Evolutionary conservation across 805 yeast species (phyloP).

Genomic region (Saturnispora ahearnii): DNA sequence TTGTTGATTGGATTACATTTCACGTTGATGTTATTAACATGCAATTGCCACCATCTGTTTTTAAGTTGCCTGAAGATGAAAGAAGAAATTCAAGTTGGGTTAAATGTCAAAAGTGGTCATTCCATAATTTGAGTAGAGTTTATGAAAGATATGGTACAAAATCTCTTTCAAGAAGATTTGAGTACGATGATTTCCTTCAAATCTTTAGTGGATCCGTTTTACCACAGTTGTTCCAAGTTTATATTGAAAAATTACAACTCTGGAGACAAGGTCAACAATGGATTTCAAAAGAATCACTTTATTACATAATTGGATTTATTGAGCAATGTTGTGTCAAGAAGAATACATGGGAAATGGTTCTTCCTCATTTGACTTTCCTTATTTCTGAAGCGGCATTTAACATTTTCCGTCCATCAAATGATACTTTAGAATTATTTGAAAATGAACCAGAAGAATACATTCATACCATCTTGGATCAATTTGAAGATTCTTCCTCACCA

Average conservation of each 20-base stretch:
- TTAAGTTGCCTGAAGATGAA: constrained; percentile 44
- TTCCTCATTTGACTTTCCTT: constrained; percentile 58
- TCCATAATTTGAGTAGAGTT: constrained; percentile 63
- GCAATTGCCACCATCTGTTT: constrained; percentile 45
- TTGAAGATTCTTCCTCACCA: constrained; percentile 55
- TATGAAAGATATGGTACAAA: constrained; percentile 62
- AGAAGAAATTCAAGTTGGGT: constrained; percentile 50
- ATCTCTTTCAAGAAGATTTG: constrained; percentile 36
- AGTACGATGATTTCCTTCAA: constrained; percentile 51
- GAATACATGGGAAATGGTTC: constrained; percentile 57
- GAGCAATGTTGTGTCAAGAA: constrained; percentile 52
- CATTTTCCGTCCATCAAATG: constrained; percentile 62
- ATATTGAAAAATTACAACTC: constrained; percentile 55
- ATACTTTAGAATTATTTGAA: constrained; percentile 67
- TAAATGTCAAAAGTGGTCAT: constrained; percentile 84
- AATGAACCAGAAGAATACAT: constrained; percentile 89
- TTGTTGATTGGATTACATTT: constrained; percentile 66
- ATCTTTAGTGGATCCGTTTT: constrained; percentile 50
- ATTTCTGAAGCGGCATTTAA: constrained; percentile 74
- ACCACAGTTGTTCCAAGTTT: constrained; percentile 62
- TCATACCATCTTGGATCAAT: constrained; percentile 58
- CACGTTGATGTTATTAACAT: constrained; percentile 60
- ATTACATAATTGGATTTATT: constrained; percentile 53
- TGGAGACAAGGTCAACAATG: constrained; percentile 66
- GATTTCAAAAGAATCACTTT: constrained; percentile 59